Percentiles rank a stretch among this genome's conserved stretches.
Conservation (phyloP, 2,329 filamentous ascomycete species). For the Pseudogymnoascus sp. region DNA sequence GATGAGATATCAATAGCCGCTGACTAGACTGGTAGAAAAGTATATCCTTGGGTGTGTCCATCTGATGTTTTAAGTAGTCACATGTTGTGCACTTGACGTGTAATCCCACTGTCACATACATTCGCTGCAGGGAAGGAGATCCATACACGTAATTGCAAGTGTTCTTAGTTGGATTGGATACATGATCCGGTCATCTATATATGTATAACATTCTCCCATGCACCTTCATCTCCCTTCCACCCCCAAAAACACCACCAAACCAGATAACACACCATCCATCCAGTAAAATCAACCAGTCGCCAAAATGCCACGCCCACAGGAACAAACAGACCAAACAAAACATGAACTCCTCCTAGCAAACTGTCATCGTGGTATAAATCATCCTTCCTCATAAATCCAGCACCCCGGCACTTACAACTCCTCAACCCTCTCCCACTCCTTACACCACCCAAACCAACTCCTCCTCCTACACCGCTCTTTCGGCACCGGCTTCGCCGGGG, state of each 20-base stretch:
- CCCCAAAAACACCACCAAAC: neutral
- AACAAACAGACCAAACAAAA: neutral
- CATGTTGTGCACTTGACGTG: neutral
- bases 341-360: neutral
- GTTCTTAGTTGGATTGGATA: neutral
- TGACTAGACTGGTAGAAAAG: neutral
- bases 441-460: slow-evolving; percentile 23
- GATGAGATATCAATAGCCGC: neutral
- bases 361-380: neutral
- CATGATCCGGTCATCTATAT: slow-evolving; percentile 2
- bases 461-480: slow-evolving; percentile 20
- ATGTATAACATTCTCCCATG: slow-evolving; percentile 7
- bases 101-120: neutral
- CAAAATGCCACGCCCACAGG: neutral
- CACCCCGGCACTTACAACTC: neutral
- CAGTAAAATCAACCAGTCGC: neutral
- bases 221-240: neutral
- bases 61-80: neutral
- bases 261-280: neutral
- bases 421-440: slow-evolving; percentile 19
- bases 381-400: neutral
- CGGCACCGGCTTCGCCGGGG: slow-evolving; percentile 14
- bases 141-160: neutral
- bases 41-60: neutral
- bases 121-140: neutral